Percentiles rank a stretch among this genome's conserved stretches.
Conservation (phyloP, 2,329 filamentous ascomycete species). For the Trichophaea hybrida region DNA sequence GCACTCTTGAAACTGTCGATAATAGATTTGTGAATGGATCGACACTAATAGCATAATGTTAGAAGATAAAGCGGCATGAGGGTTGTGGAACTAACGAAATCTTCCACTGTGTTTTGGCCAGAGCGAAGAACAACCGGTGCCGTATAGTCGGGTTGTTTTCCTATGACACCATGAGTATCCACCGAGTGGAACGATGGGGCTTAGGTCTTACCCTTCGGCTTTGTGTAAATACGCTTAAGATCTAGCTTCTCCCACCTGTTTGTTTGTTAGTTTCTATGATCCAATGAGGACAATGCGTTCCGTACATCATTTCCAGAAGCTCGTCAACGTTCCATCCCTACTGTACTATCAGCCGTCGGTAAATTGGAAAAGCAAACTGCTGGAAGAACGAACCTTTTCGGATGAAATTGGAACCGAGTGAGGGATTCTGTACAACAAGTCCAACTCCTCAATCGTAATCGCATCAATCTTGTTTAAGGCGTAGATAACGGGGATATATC, state of each 20-base stretch:
- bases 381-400: constrained; percentile 37
- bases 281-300: constrained; percentile 14
- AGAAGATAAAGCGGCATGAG: background rate
- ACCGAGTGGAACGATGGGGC: background rate
- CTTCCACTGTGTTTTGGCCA: constrained; percentile 76
- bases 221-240: constrained; percentile 86
- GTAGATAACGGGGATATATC: constrained; percentile 98
- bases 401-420: constrained; percentile 96
- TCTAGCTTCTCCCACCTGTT: constrained; percentile 79
- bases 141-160: constrained; percentile 64
- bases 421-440: constrained; percentile 89
- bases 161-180: background rate
- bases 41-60: constrained; percentile 50
- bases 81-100: constrained; percentile 58
- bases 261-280: constrained; percentile 6
- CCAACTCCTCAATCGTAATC: constrained; percentile 93
- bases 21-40: constrained; percentile 91
- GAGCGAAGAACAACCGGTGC: constrained; percentile 78
- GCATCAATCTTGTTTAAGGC: constrained; percentile 98
- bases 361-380: background rate
- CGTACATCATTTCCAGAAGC: constrained; percentile 78
- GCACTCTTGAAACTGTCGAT: constrained; percentile 90
- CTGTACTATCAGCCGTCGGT: constrained; percentile 6
- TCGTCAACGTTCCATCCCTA: constrained; percentile 98
- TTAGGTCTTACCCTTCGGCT: constrained; percentile 69